Evolutionary conservation across 306 rosid species (phyloP).

Genomic region (Cucurbita ficifolia): DNA sequence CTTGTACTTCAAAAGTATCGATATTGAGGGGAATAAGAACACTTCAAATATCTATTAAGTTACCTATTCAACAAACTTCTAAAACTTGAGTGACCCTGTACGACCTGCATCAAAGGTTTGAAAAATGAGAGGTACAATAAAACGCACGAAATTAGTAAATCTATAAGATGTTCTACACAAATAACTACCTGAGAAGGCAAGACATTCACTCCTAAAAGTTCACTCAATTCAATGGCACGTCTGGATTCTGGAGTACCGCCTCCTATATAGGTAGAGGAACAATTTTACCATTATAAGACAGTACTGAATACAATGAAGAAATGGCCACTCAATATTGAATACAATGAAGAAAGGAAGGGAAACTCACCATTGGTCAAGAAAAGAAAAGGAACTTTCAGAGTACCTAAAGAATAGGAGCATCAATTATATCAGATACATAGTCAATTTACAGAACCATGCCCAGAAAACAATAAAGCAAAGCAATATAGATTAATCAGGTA

Average conservation of each 20-base stretch:
- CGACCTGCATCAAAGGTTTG: conserved; percentile 36
- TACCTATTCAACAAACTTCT: conserved; percentile 63
- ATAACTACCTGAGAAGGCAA: conserved; percentile 53
- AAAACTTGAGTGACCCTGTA: conserved; percentile 84
- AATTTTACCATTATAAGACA: not conserved
- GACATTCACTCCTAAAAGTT: conserved; percentile 48
- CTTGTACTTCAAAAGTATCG: not conserved
- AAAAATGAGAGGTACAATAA: not conserved
- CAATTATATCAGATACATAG: not conserved
- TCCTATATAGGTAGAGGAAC: conserved; percentile 22
- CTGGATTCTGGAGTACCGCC: conserved; percentile 74
- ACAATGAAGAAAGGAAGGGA: not conserved
- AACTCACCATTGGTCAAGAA: conserved; percentile 71
- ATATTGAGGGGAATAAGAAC: not conserved
- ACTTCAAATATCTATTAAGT: not conserved
- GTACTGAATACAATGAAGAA: not conserved
- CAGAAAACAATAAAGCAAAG: not conserved
- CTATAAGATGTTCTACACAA: not conserved
- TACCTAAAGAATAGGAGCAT: conserved; percentile 27
- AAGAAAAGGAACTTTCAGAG: conserved; percentile 45
- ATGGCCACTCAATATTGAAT: conserved; percentile 27
- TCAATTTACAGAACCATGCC: not conserved
- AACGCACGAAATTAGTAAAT: not conserved
- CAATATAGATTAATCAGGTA: not conserved
- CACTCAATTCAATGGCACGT: conserved; percentile 62